phyloP scores from a whole-genome alignment of 768 basidiomycete species.

The Myochromella boudieri region DNA sequence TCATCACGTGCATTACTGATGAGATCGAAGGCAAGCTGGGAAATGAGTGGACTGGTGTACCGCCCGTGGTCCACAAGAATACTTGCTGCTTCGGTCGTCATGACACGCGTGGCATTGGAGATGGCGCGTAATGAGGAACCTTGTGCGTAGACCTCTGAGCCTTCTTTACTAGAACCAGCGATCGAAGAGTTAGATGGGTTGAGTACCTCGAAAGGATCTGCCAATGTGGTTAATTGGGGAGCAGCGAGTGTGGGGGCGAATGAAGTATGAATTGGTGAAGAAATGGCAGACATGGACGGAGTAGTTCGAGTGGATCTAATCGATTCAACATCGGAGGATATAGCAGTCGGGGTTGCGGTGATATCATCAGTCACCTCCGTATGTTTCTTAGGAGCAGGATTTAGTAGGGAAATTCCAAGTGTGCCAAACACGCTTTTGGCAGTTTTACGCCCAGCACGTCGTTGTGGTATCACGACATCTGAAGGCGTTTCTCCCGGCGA shows the following conservation, averaged over 20 bases:
- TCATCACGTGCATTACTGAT: constrained; percentile 69
- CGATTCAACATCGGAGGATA: constrained; percentile 33
- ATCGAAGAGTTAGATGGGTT: constrained; percentile 19
- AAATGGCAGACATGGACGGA: constrained; percentile 27
- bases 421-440: constrained; percentile 71
- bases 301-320: constrained; percentile 28
- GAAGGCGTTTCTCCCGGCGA: constrained; percentile 11
- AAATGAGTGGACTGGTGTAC: constrained; percentile 62
- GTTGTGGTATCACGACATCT: constrained; percentile 10
- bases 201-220: constrained; percentile 28
- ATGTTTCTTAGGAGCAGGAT: constrained; percentile 38
- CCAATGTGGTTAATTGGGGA: constrained; percentile 42
- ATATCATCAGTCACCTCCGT: constrained; percentile 14
- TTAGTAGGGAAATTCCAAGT: constrained; percentile 67
- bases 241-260: constrained; percentile 41
- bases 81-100: constrained; percentile 76
- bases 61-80: constrained; percentile 70
- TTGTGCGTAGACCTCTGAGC: constrained; percentile 40
- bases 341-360: constrained; percentile 3
- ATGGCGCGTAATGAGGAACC: constrained; percentile 75
- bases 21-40: constrained; percentile 63
- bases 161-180: constrained; percentile 21
- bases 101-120: constrained; percentile 81
- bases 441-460: constrained; percentile 38
- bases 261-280: constrained; percentile 39